These are phyloP conservation scores for Fusarium sp. DNA, from an alignment of 2,329 filamentous ascomycete genomes.

Conservation along the genomic window DNA sequence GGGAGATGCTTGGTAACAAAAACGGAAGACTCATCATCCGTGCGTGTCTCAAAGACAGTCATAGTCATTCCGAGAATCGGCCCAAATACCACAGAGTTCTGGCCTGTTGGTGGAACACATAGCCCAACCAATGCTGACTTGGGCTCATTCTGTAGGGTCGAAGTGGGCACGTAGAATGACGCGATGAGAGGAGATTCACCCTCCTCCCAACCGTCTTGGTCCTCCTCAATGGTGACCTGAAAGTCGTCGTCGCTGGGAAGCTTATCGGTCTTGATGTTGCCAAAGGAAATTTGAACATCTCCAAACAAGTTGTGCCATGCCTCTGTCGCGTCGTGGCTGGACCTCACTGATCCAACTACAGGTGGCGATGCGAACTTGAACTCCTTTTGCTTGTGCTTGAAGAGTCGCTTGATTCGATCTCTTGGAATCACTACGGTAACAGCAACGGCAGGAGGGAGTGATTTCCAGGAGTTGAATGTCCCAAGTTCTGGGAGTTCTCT, in stretches of 20 bases:
- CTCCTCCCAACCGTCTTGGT: slow-evolving; percentile 56
- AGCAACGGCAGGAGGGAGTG: slow-evolving; percentile 55
- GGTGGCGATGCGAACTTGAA: slow-evolving; percentile 46
- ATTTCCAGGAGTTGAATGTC: slow-evolving; percentile 56
- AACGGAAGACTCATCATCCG: slow-evolving; percentile 51
- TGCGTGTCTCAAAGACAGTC: slow-evolving; percentile 52
- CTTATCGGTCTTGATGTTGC: slow-evolving; percentile 50
- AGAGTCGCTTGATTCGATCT: slow-evolving; percentile 48
- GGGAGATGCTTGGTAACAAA: slow-evolving; percentile 58
- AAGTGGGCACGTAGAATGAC: slow-evolving; percentile 59
- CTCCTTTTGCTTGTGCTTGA: slow-evolving; percentile 28
- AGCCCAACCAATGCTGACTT: slow-evolving; percentile 53
- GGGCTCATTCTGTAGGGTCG: slow-evolving; percentile 54
- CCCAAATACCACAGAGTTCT: slow-evolving; percentile 45
- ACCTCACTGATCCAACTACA: slow-evolving; percentile 51
- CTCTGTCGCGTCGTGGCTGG: slow-evolving; percentile 37
- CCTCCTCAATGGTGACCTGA: slow-evolving; percentile 53
- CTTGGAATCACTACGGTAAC: slow-evolving; percentile 57
- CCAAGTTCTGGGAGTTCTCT: slow-evolving; percentile 40
- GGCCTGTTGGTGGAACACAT: slow-evolving; percentile 46
- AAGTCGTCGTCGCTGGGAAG: slow-evolving; percentile 50
- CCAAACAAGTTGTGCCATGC: slow-evolving; percentile 57
- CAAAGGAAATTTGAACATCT: slow-evolving; percentile 61
- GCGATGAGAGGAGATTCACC: slow-evolving; percentile 57
- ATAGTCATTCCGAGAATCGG: slow-evolving; percentile 47